These are phyloP conservation scores for Cyberlindnera misumaiensis DNA, from an alignment of 805 yeast genomes.

Conservation along the genomic window DNA sequence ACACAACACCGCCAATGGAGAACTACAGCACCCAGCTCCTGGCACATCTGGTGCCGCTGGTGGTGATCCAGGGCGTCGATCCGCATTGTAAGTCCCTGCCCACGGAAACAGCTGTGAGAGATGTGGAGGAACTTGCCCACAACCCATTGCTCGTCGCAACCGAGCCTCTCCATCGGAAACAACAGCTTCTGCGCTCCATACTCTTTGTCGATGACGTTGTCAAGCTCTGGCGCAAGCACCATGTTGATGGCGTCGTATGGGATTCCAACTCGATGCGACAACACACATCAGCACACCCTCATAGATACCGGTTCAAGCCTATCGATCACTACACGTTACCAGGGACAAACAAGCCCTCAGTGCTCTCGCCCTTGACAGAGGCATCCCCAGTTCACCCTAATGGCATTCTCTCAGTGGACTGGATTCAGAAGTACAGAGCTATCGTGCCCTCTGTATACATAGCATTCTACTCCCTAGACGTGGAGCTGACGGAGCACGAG, in stretches of 20 bases:
- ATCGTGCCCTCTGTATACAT: constrained; percentile 42
- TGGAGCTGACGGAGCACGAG: constrained; percentile 23
- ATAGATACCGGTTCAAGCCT: constrained; percentile 26
- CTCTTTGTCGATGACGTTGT: constrained; percentile 20
- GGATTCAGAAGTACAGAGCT: constrained; percentile 49
- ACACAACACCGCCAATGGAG: constrained; percentile 26
- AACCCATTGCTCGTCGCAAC: constrained; percentile 3
- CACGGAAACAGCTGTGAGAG: constrained; percentile 2
- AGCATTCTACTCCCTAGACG: constrained; percentile 34
- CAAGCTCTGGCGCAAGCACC: constrained; percentile 24
- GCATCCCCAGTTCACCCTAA: constrained; percentile 27
- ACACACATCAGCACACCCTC: constrained; percentile 16
- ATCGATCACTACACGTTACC: constrained; percentile 25
- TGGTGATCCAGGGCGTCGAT: constrained; percentile 37
- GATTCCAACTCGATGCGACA: constrained; percentile 19
- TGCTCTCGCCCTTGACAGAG: constrained; percentile 3
- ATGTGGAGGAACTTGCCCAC: background rate
- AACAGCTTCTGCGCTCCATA: constrained; percentile 1
- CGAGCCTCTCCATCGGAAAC: constrained; percentile 12
- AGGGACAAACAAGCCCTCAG: constrained; percentile 1
- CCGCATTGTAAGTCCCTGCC: constrained; percentile 5
- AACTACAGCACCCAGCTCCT: constrained; percentile 30
- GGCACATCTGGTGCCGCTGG: constrained; percentile 31
- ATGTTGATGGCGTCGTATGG: constrained; percentile 24
- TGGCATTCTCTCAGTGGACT: constrained; percentile 34